These are phyloP conservation scores for Collariella sp. DNA, from an alignment of 495 filamentous ascomycete genomes.

Conservation along the genomic window DNA sequence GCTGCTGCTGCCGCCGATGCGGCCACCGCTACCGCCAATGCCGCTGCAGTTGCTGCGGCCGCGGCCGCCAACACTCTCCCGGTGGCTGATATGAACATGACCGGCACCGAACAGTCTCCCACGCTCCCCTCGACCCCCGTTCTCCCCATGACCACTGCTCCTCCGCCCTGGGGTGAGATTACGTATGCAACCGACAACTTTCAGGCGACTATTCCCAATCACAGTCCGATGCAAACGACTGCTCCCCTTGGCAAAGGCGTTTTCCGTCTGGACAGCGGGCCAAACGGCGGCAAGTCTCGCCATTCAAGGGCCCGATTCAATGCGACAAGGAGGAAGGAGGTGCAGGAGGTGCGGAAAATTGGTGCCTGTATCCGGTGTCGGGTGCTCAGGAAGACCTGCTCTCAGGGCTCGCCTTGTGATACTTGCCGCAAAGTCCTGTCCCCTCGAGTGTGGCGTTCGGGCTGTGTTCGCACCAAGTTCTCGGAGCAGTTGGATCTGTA, in stretches of 20 bases:
- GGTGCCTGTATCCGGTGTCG: conserved; percentile 82
- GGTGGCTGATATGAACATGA: conserved; percentile 13
- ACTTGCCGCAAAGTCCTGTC: conserved; percentile 72
- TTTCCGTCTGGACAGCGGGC: conserved; percentile 32
- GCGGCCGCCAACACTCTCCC: conserved; percentile 13
- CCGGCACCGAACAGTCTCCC: conserved; percentile 2
- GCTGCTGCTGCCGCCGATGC: conserved; percentile 23
- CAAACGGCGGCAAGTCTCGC: conserved; percentile 29
- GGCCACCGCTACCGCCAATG: conserved; percentile 19
- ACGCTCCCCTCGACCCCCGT: background rate
- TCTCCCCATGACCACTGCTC: conserved; percentile 11
- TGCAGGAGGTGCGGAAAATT: conserved; percentile 68
- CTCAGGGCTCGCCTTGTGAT: conserved; percentile 67
- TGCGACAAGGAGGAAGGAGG: conserved; percentile 60
- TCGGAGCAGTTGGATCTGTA: conserved; percentile 66
- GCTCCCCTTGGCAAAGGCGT: conserved; percentile 29
- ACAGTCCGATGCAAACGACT: conserved; percentile 13
- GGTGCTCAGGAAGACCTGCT: conserved; percentile 82
- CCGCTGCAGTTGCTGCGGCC: conserved; percentile 11
- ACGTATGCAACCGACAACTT: conserved; percentile 34
- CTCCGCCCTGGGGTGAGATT: conserved; percentile 38
- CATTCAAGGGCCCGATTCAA: conserved; percentile 58
- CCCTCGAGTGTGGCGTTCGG: conserved; percentile 71
- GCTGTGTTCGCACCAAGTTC: conserved; percentile 68
- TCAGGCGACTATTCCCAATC: conserved; percentile 10